Percentiles rank a stretch among this genome's conserved stretches.
phyloP scores from a whole-genome alignment of 441 rosid species.

The Erodium chrysanthum region DNA sequence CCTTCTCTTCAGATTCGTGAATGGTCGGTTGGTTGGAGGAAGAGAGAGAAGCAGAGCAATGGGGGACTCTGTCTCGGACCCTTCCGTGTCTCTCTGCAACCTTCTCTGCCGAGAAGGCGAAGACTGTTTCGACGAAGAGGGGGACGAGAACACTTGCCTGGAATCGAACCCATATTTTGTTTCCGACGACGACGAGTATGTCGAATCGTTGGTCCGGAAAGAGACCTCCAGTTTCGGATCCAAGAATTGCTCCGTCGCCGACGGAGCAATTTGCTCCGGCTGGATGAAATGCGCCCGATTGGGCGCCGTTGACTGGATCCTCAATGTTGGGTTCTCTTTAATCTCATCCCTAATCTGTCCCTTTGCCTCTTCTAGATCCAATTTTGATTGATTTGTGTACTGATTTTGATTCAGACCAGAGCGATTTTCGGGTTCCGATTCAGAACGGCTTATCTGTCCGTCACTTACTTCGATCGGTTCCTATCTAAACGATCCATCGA shows the following conservation, averaged over 20 bases:
- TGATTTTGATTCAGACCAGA: slow-evolving; percentile 43
- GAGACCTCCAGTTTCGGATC: slow-evolving; percentile 30
- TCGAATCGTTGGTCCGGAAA: slow-evolving; percentile 33
- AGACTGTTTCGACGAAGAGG: slow-evolving; percentile 20
- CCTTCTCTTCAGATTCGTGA: slow-evolving; percentile 16
- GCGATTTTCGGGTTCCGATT: slow-evolving; percentile 48
- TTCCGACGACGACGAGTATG: slow-evolving; percentile 35
- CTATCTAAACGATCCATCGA: slow-evolving; percentile 49
- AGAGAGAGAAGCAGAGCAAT: slow-evolving; percentile 19
- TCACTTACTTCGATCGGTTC: slow-evolving; percentile 61
- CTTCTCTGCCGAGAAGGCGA: slow-evolving; percentile 43
- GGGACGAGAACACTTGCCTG: neutral
- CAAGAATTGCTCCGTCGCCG: slow-evolving; percentile 15
- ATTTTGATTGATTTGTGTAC: neutral
- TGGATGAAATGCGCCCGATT: slow-evolving; percentile 45
- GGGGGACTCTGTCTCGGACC: slow-evolving; percentile 34
- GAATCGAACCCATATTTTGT: slow-evolving; percentile 14
- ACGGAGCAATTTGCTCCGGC: slow-evolving; percentile 11
- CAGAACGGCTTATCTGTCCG: slow-evolving; percentile 62
- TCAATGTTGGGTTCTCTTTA: slow-evolving; percentile 39
- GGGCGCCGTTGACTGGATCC: slow-evolving; percentile 70
- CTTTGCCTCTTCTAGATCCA: no score
- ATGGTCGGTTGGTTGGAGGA: slow-evolving; percentile 4
- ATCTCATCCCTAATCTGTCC: neutral
- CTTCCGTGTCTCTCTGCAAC: slow-evolving; percentile 1